Evolutionary conservation across 306 rosid species (phyloP), one percentile per base, ranked within the genome.

Genomic region (Albizia julibrissin): DNA sequence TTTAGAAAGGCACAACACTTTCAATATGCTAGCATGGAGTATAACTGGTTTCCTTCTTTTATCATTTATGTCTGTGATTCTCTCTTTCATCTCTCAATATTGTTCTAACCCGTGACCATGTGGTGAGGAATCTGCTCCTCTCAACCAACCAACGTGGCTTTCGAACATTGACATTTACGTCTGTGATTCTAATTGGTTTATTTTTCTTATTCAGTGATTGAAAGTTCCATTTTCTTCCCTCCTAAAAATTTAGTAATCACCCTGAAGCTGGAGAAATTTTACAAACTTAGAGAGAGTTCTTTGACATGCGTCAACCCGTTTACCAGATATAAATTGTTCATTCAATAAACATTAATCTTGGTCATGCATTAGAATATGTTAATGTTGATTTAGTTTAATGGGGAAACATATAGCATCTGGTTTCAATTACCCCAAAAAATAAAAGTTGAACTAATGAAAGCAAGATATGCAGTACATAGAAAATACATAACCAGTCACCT

Each of bases 401-500:
- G 64, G 14, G 62, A 43, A 82, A 54, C 16, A 26, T 43, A 56
- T 15, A 52, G 24, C 42, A 69, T 69, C 62, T 34, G 61, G 74
- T 62, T 77, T 58, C 56, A 46, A 46, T 43, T 29, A 19, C 70
- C 70, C 21, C 33, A 13, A 62, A 65, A 65, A 29, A 31, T 65
- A 66, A 34, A 44, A 69, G 24, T 77, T 24, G 59, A 78, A 83
- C 15, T 58, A 2, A 5, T 26, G 61, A 46, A 34, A 34, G 18
- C 27, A 79, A 22, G 13, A 24, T 29, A 16, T 74, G 22, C 18
- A 50, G 59, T 29, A 19, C 10, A 29, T 19, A 26, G 29, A 18
- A 24, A 33, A 61, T 56, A 22, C 54, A 33, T 42, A 79, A 79
- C 10, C 56, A 66, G 26, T 56, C 81, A 74, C 47, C 76, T 26